A percentile compares a stretch with the other conserved stretches of the same genome.
phyloP scores from a whole-genome alignment of 1,139 yeast species.

The Starmera stellimalicola region DNA sequence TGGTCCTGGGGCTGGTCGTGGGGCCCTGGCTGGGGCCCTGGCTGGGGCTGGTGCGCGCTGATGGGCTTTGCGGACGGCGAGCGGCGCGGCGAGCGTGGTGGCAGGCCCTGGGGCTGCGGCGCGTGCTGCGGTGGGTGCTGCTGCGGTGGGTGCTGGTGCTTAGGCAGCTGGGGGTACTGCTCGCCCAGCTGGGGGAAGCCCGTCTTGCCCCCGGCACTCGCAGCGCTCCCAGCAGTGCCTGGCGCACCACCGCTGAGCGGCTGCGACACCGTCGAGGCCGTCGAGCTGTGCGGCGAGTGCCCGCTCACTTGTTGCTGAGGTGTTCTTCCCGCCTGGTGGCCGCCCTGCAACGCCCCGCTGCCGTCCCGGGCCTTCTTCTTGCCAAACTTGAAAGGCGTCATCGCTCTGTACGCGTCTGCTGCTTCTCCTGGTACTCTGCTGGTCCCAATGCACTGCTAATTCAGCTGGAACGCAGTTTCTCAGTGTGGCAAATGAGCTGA shows the following conservation, averaged over 20 bases:
- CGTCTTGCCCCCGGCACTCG: neutral
- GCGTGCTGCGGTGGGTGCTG: slow-evolving; percentile 4
- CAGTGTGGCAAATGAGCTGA: neutral
- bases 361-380: slow-evolving; percentile 14
- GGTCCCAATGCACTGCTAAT: no score
- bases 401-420: no score
- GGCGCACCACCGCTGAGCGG: neutral
- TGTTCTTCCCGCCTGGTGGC: slow-evolving; percentile 7
- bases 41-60: neutral
- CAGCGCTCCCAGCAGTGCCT: neutral
- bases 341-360: neutral
- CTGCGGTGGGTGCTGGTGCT: slow-evolving; percentile 3
- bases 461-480: neutral
- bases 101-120: neutral
- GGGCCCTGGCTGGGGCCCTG: neutral
- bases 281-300: slow-evolving; percentile 1
- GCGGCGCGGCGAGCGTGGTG: neutral
- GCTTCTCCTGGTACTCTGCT: no score
- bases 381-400: slow-evolving; percentile 21
- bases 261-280: neutral
- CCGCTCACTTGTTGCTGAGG: neutral
- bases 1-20: slow-evolving; percentile 6
- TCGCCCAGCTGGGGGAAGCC: slow-evolving; percentile 8
- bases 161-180: slow-evolving; percentile 2
- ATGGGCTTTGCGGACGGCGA: slow-evolving; percentile 1